Base-by-base conservation (phyloP, 1,284 basidiomycete genomes). In the Malassezia restricta region DNA sequence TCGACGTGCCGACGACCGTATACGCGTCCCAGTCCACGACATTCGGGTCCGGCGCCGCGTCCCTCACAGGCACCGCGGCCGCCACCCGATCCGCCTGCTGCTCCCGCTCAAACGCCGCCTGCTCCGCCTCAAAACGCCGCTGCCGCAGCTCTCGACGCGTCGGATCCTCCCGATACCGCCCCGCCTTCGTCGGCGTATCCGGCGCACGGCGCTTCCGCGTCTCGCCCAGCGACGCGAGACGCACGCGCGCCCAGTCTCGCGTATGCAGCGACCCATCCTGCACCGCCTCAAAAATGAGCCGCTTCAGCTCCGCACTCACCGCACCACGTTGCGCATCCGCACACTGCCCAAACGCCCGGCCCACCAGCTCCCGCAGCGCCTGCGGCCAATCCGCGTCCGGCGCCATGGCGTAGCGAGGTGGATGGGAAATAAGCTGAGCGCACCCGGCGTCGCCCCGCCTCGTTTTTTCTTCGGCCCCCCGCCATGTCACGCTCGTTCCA, bases 11-110 rank as follows among this genome's bases (percentile, higher is more conserved):
- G 44, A 94, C 87, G 65, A 99, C 95, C 4, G 91, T 95, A 74
- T 84, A 80, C 49, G 82, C 82, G 77, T 98, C 92, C 94, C 94
- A 98, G 74, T 94, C 86, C 53, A 91, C 84, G 8, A 94, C 89
- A 66, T 92, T 71, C 24, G 64, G 60, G 41, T 65, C 60, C 15
- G 62, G 58, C 3, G 45, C 56, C 53, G 59, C 52, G 3, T 3
- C 11, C 9, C 3, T 3, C 27, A 17, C 29, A 17, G 40, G 29
- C 57, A 59, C 20, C 12, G 35, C 15, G 11, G 64, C 65, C 12
- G 63, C 58, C 24, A 59, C 50, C 39, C 63, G 50, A 41, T 56
- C 56, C 37, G 63, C 52, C 40, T 59, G 50, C 37, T 69, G 51
- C 27, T 62, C 53, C 5, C 59, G 51, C 12, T 56, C 44, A 33